These are phyloP conservation scores for Scytalidium sp. DNA, from an alignment of 2,329 filamentous ascomycete genomes.

Conservation along the genomic window DNA sequence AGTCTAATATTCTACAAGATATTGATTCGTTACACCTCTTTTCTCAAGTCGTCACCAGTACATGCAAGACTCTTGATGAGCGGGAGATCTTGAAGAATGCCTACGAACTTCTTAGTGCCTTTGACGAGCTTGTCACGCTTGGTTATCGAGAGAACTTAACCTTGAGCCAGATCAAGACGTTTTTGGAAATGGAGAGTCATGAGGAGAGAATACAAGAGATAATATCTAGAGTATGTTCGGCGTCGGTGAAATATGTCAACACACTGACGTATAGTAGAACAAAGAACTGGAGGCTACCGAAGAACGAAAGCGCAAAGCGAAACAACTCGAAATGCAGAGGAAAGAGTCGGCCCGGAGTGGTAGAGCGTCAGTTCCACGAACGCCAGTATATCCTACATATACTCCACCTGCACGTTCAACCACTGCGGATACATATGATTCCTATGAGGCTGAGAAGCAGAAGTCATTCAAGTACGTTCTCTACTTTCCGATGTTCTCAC, in stretches of 20 bases:
- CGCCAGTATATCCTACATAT: conserved; percentile 85
- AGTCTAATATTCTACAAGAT: conserved; percentile 98
- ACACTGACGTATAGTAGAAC: conserved; percentile 58
- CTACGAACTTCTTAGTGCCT: conserved; percentile 93
- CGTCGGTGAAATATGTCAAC: conserved; percentile 2
- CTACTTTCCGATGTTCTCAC: neutral
- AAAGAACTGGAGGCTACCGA: conserved; percentile 98
- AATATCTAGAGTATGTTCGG: conserved; percentile 70
- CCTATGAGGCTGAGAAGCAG: conserved; percentile 97
- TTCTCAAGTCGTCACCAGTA: conserved; percentile 93
- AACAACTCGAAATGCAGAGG: conserved; percentile 97
- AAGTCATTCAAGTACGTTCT: conserved; percentile 73
- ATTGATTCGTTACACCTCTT: conserved; percentile 98
- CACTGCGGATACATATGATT: conserved; percentile 81
- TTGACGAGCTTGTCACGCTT: conserved; percentile 93
- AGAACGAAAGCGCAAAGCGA: conserved; percentile 97
- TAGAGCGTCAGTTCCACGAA: conserved; percentile 64
- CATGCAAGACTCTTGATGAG: conserved; percentile 95
- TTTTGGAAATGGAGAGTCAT: conserved; percentile 98
- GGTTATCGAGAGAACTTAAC: conserved; percentile 97
- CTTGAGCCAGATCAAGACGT: conserved; percentile 96
- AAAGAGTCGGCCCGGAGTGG: conserved; percentile 86
- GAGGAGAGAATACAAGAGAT: conserved; percentile 99
- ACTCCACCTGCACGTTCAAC: conserved; percentile 73
- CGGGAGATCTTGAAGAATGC: conserved; percentile 92